These are phyloP conservation scores for Phytophthora megakarya DNA, from an alignment of 352 stramenopile genomes.

Conservation along the genomic window DNA sequence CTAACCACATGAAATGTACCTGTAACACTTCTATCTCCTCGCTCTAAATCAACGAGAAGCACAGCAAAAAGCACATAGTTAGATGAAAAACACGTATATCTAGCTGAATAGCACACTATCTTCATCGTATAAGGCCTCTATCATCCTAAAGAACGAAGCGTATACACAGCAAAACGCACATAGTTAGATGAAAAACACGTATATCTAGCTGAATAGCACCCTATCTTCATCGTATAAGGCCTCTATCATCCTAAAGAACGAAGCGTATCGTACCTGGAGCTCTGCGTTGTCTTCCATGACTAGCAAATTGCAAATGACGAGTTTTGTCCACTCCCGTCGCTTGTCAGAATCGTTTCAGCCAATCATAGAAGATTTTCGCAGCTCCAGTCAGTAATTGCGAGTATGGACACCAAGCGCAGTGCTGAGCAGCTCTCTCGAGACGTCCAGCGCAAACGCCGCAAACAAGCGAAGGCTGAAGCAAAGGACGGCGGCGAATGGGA, in stretches of 20 bases:
- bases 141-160: not conserved
- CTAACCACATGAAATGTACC: conserved; percentile 32
- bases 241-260: not conserved
- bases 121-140: not conserved
- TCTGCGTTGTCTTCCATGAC: conserved; percentile 47
- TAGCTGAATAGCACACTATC: not conserved
- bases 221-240: not conserved
- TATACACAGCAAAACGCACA: conserved; percentile 2
- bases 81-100: not conserved
- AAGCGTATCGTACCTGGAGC: conserved; percentile 48
- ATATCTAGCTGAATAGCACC: not conserved
- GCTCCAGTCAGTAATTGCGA: conserved; percentile 12
- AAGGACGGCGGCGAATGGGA: conserved; percentile 66
- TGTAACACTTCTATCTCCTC: conserved; percentile 82
- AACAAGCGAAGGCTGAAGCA: conserved; percentile 58
- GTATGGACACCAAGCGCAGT: conserved; percentile 34
- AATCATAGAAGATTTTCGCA: conserved; percentile 22
- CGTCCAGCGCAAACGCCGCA: conserved; percentile 57
- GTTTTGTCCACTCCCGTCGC: conserved; percentile 40
- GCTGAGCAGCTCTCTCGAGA: conserved; percentile 40
- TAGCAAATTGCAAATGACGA: conserved; percentile 8
- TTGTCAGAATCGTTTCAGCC: conserved; percentile 9
- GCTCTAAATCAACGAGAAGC: conserved; percentile 41
- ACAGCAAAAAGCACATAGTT: conserved; percentile 5
- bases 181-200: not conserved